Base-by-base conservation (phyloP, 306 rosid genomes). In the Dicorynia guianensis region DNA sequence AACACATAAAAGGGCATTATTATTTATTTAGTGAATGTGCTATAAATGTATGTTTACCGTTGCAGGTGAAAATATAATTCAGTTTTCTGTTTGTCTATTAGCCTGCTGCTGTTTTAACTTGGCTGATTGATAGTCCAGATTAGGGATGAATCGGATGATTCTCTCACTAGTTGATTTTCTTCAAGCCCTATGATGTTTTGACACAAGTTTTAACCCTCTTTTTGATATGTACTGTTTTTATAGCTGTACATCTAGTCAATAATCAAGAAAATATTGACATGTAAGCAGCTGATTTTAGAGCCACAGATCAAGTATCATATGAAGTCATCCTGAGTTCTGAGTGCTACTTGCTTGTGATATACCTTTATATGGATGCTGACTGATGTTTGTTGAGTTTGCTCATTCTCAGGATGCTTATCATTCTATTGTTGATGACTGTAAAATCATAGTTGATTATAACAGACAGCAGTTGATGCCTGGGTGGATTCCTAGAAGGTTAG, bases 401-500 rank as follows among this genome's bases (percentile, higher is more conserved):
- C 25, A 33, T 81, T 50, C 78, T 74, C 81, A 94, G 98, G 97
- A 94, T 69, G 96, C 98, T 80, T 96, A 94, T 60, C 96, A 91
- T 84, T 80, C 88, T 11, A 18, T 82, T 77, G 64, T 94, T 76
- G 98, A 91, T 80, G 93, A 88, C 79, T 81, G 77, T 69, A 91
- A 94, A 88, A 71, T 94, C 76, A 84, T 88, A 40, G 97, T 94
- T 69, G 98, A 94, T 80, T 90, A 87, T 83, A 88, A 90, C 54
- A 85, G 97, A 72, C 97, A 94, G 65, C 94, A 87, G 47, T 67
- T 94, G 82, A 94, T 90, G 97, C 86, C 93, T 10, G 98, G 98
- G 67, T 94, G 98, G 98, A 91, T 94, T 80, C 98, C 98, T 12
- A 88, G 97, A 84, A 83, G 98, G 71, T 88, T 94, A 88, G 98